These are phyloP conservation scores for Musa itinerans DNA, from an alignment of 176 grass and related monocot species.

Conservation along the genomic window DNA sequence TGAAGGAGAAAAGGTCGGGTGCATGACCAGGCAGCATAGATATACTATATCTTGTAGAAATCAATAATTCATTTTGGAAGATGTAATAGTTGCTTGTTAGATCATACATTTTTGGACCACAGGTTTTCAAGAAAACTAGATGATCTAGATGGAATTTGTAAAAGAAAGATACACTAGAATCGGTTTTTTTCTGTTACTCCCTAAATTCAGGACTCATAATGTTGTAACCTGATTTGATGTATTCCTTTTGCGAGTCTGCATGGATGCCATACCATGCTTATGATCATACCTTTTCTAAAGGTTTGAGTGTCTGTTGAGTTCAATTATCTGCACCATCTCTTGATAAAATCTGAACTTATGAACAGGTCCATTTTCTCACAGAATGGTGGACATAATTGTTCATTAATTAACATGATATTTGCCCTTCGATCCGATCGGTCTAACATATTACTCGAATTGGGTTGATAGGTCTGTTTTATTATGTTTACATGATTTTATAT, in stretches of 20 bases:
- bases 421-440: no score
- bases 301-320: not conserved
- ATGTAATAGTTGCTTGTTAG: not conserved
- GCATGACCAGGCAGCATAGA: slow-evolving; percentile 41
- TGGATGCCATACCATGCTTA: no score
- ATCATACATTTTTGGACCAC: not conserved
- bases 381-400: not conserved
- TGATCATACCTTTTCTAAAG: no score
- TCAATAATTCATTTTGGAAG: not conserved
- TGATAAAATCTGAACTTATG: not conserved
- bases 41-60: not conserved
- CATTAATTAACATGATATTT: no score
- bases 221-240: no score
- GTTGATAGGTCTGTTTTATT: no score
- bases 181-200: no score
- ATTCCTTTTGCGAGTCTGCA: no score
- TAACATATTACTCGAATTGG: no score
- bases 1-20: slow-evolving; percentile 47
- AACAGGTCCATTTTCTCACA: not conserved
- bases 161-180: not conserved
- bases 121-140: not conserved
- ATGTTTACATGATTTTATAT: no score
- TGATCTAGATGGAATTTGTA: not conserved
- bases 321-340: not conserved
- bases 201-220: no score